Base-by-base conservation (phyloP, 208 protist species). In the Herpetomonas muscarum region DNA sequence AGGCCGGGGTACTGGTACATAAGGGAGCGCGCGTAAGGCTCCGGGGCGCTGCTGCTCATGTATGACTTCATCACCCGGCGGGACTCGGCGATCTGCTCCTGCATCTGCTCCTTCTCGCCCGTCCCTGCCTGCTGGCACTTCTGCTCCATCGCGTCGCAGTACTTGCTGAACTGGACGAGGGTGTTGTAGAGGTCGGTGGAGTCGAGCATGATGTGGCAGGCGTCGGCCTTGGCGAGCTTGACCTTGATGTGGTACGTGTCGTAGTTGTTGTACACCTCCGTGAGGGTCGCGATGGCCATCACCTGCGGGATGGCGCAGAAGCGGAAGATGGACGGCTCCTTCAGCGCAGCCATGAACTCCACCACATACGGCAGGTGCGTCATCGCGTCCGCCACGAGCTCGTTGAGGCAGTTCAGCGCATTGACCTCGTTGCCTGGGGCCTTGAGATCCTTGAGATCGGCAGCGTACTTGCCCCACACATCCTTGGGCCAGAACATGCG, bases 281-380 rank as follows among this genome's bases (percentile, higher is more conserved):
- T 55, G 0, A 98, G 74, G 1, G 97, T 98, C 34, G 86, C 93
- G 60, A 98, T 95, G 37, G 96, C 96, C 96, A 98, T 98, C n/a
- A 97, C 85, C 68, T 98, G 95, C 25, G 97, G 97, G 52, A 98
- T 98, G 28, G 93, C 96, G 67, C 97, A 98, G 68, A 98, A 98
- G 44, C 82, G 84, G 64, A 98, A 96, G 7, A 98, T 67, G 28
- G 82, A 82, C 34, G 65, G 79, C 26, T 97, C 83, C 4, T 49
- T 72, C 21, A 98, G 64, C 26, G 57, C 9, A 1, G 64, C 24
- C 61, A 99, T 68, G 74, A 98, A 99, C 24, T 79, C 74, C 9
- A 98, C 66, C 7, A 85, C 73, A 39, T 83, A 77, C 10, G 93
- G 83, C 25, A 97, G 65, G 68, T 98, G 96, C n/a, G 31, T 36